phyloP scores from a whole-genome alignment of 1,284 basidiomycete genomes.

The Prillingera fragicola region DNA sequence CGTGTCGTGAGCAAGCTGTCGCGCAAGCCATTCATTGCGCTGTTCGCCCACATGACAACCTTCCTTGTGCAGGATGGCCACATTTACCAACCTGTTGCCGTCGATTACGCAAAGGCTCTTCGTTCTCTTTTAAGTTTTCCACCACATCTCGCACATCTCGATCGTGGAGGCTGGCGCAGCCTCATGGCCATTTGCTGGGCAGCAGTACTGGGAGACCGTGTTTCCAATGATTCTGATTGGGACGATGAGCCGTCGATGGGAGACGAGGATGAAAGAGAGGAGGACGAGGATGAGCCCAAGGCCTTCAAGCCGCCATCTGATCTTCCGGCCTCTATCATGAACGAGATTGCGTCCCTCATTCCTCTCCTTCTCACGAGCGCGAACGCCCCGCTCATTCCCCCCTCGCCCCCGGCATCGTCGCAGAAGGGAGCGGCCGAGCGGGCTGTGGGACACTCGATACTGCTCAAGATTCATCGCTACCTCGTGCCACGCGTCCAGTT shows the following conservation, averaged over 20 bases:
- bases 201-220: conserved; percentile 61
- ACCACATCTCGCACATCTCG: conserved; percentile 74
- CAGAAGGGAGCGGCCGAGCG: conserved; percentile 1
- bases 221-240: conserved; percentile 46
- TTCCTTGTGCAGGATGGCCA: conserved; percentile 56
- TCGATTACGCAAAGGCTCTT: conserved; percentile 77
- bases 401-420: too few species aligned
- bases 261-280: conserved; percentile 13
- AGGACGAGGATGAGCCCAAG: conserved; percentile 17
- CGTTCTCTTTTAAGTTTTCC: conserved; percentile 58
- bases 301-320: conserved; percentile 21
- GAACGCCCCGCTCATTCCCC: conserved; percentile 32
- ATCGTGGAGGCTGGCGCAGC: conserved; percentile 60
- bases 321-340: conserved; percentile 3
- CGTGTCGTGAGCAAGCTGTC: conserved; percentile 31
- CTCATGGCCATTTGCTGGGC: conserved; percentile 71
- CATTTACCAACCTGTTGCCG: conserved; percentile 61
- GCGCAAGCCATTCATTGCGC: conserved; percentile 26
- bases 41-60: conserved; percentile 64
- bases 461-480: conserved; percentile 63
- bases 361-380: conserved; percentile 59
- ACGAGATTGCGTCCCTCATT: conserved; percentile 63
- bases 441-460: conserved; percentile 54
- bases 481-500: too few species aligned
- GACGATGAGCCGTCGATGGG: conserved; percentile 22